Conservation (phyloP, 495 filamentous ascomycete species). For the Neurospora sp. region DNA sequence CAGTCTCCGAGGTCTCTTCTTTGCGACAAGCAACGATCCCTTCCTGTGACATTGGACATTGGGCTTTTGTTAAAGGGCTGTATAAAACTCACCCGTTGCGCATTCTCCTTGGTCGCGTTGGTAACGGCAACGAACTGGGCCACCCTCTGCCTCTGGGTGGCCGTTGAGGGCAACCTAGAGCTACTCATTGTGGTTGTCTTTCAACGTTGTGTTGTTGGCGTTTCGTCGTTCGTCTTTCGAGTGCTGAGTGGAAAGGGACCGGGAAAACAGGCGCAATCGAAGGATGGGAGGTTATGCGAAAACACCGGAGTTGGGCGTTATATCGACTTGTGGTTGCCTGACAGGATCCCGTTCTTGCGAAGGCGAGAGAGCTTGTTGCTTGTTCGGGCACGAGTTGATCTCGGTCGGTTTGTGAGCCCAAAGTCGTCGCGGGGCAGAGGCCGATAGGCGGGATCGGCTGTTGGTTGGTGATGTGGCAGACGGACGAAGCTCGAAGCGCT, state of each 20-base stretch:
- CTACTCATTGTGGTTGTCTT: not conserved
- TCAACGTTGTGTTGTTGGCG: not conserved
- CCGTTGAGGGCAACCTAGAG: constrained; percentile 13
- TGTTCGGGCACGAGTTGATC: not conserved
- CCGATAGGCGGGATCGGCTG: not conserved
- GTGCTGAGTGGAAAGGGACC: not conserved
- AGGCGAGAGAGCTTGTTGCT: not conserved
- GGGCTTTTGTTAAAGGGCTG: not conserved
- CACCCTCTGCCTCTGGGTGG: constrained; percentile 41
- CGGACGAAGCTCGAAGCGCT: not conserved
- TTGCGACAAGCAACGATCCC: not conserved
- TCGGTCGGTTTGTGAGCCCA: not conserved
- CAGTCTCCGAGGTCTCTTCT: not conserved
- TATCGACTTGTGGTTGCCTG: not conserved
- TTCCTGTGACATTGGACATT: not conserved
- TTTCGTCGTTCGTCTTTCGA: not conserved
- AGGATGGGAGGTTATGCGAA: not conserved
- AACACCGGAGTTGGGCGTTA: not conserved
- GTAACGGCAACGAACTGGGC: constrained; percentile 45
- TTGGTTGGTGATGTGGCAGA: not conserved
- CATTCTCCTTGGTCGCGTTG: constrained; percentile 39
- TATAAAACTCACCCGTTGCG: constrained; percentile 37
- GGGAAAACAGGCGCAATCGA: not conserved
- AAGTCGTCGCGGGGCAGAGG: not conserved
- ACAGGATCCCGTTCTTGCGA: not conserved